Base-by-base conservation (phyloP, 345 rosid genomes). In the Stellera chamaejasme region DNA sequence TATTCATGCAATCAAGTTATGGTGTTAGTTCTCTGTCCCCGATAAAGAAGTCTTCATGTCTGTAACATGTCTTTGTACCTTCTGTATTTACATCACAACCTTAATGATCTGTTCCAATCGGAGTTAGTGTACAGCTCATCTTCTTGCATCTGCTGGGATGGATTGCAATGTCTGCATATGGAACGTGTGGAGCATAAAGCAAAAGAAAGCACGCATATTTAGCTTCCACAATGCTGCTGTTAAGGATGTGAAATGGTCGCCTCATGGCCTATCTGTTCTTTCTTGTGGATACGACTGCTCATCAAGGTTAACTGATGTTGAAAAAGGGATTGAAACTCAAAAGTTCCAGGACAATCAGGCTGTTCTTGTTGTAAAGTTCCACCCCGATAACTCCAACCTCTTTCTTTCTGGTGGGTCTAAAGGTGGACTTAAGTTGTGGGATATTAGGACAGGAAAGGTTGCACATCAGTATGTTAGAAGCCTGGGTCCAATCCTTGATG, bases 81-180 rank as follows among this genome's bases (percentile, higher is more conserved):
- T 10, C 59, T 60, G 39, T 32, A 23, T 42, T 13, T 72, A 4
- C 60, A 23, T 1, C 59, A 70, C 44, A 32, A 60, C 62, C 72
- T 69, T 66, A 67, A 74, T 78, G 69, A 77, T 68, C 61, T 73
- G 74, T 79, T 77, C 23, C 67, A 71, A 32, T 71, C 65, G 58
- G 73, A 73, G 66, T 68, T 75, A 46, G 77, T 80, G 41, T 79
- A 69, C 91, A 84, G 96, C 79, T 79, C 90, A 86, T 68, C 94
- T 89, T 69, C 94, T 89, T 73, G 94, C 94, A 67, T 89, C 96
- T 63, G 88, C 88, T 63, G 96, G 94, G 46, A 74, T 87, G 65
- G 94, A 89, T 76, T 84, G 76, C 48, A 63, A 77, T 48, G 71
- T 74, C 64, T 75, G 75, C 70, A 69, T 84, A 62, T 89, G 97